These are phyloP conservation scores for Fistulifera solaris DNA, from an alignment of 108 stramenopile genomes.

Conservation along the genomic window DNA sequence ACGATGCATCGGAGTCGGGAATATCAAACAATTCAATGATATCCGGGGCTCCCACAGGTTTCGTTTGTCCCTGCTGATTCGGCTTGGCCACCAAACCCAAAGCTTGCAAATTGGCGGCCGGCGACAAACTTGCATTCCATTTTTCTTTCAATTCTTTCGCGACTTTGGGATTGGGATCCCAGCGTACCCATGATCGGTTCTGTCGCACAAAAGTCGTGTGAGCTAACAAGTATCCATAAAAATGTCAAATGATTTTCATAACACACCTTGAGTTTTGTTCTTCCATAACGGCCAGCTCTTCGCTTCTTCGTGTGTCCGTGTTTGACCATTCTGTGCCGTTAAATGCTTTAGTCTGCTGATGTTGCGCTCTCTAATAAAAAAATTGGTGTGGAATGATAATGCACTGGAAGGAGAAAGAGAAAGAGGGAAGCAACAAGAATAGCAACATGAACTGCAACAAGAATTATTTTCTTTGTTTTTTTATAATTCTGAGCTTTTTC, in stretches of 20 bases:
- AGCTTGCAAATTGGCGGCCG: slow-evolving; percentile 43
- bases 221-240: neutral
- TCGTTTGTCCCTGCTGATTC: slow-evolving; percentile 20
- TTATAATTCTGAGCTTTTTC: too few species aligned
- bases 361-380: too few species aligned
- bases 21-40: slow-evolving; percentile 76
- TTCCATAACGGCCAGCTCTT: slow-evolving; percentile 59
- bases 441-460: too few species aligned
- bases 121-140: slow-evolving; percentile 65
- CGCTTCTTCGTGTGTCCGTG: slow-evolving; percentile 68
- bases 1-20: slow-evolving; percentile 57
- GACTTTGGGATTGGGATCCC: slow-evolving; percentile 51
- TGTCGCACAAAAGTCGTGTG: slow-evolving; percentile 6
- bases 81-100: slow-evolving; percentile 51
- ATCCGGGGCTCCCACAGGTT: slow-evolving; percentile 13
- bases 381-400: too few species aligned
- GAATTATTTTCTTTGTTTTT: too few species aligned
- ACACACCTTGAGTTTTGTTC: slow-evolving; percentile 58
- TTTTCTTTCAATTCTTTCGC: slow-evolving; percentile 34
- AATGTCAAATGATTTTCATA: neutral
- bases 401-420: too few species aligned
- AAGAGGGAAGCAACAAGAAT: too few species aligned
- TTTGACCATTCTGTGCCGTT: slow-evolving; percentile 64
- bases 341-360: too few species aligned
- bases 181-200: slow-evolving; percentile 46